A percentile compares a stretch with the other conserved stretches of the same genome.
These are phyloP conservation scores for Alternaria gaisen DNA, from an alignment of 2,329 filamentous ascomycete species.

Conservation along the genomic window DNA sequence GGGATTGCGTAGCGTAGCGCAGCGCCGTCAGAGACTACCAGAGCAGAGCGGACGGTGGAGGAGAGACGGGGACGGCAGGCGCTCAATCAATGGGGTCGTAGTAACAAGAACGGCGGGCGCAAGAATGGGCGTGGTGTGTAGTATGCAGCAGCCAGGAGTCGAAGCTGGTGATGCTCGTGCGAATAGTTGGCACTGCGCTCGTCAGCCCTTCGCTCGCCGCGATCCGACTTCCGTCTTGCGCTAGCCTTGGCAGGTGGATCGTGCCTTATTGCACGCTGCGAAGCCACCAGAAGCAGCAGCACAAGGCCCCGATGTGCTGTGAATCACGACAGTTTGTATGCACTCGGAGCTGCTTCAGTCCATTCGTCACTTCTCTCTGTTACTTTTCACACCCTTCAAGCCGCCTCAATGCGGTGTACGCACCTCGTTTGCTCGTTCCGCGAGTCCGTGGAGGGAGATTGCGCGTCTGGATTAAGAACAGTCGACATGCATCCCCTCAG, in stretches of 20 bases:
- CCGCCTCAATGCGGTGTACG: neutral
- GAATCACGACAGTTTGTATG: constrained; percentile 1
- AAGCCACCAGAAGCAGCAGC: neutral
- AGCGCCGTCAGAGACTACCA: constrained; percentile 13
- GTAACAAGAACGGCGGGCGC: constrained; percentile 15
- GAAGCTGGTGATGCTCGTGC: constrained; percentile 14
- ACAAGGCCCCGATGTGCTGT: neutral
- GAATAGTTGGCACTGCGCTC: constrained; percentile 14
- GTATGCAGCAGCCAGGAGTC: constrained; percentile 16
- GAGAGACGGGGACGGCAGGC: too few relatives aligned
- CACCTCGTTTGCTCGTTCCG: neutral
- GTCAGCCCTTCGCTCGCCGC: constrained; percentile 18
- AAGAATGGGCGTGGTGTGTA: constrained; percentile 27
- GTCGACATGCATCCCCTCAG: constrained; percentile 16
- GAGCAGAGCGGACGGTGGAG: constrained; percentile 5
- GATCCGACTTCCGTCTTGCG: constrained; percentile 26
- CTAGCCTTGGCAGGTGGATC: constrained; percentile 21
- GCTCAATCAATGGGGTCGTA: constrained; percentile 1
- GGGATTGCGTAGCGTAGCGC: constrained; percentile 21
- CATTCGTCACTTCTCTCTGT: neutral
- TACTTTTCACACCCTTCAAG: neutral
- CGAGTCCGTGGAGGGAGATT: constrained; percentile 24
- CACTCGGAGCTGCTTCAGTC: neutral
- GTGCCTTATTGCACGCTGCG: constrained; percentile 21
- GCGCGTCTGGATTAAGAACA: constrained; percentile 24